Evolutionary conservation across 495 filamentous ascomycete genomes (phyloP), one percentile per base, ranked within the genome.

Genomic region (Pyrenula aspistea): DNA sequence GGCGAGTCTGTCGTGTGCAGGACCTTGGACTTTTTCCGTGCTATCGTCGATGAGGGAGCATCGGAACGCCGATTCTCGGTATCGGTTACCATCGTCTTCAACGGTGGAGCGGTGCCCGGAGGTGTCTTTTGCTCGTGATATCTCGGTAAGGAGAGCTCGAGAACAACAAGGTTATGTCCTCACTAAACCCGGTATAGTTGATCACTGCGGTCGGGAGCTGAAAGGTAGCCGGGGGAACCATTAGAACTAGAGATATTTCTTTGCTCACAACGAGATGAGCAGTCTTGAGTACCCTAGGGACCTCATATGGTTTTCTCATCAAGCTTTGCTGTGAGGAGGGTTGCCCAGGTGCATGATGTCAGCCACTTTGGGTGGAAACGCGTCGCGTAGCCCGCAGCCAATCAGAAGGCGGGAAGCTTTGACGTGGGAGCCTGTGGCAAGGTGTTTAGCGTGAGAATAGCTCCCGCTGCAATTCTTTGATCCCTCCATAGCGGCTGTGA

Each of bases 1-100:
- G 70, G 70, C 3, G 61, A 62, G 25, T 69, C 67, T 23, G 69
- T 61, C 55, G 60, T 70, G 62, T 65, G 65, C 19, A 71, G 49
- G 4, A 61, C 64, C 31, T 69, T 71, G 2, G 57, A 24, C 53
- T 56, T 63, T 22, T 49, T 11, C 42, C 19, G 42, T 48, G 19
- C 19, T 11, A 48, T 48, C 11, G 42, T 11, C 42, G 42, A 11
- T 11, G 42, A 11, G 42, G 19, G 11, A 11, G 11, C 42, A 48
- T 11, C 19, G 11, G 11, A 48, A 48, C 42, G 19, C 11, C 42
- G 11, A 11, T 19, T 19, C 42, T 11, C 19, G 42, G 42, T 48
- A 48, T 11, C 11, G 42, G 42, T 19, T 11, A 11, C 11, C 19
- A 48, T 19, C 42, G 19, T 19, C 42, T 48, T 19, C 11, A 19